Evolutionary conservation across 225 moss, liverwort and hornwort species (phyloP).

Genomic region (Ulota crispa): DNA sequence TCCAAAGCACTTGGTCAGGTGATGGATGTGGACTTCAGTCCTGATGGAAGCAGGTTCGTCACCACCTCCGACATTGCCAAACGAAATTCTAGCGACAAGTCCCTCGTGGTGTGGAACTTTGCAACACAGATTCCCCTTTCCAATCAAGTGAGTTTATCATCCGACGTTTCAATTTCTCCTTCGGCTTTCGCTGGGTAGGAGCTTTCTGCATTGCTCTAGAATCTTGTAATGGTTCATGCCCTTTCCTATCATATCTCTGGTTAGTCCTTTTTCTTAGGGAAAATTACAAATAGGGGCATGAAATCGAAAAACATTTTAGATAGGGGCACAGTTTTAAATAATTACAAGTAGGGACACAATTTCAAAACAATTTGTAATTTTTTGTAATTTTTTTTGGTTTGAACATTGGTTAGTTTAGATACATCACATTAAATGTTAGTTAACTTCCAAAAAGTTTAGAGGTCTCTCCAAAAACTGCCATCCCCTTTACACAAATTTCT

Average conservation of each 20-base stretch:
- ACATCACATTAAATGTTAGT: too few relatives aligned
- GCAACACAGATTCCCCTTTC: conserved; percentile 77
- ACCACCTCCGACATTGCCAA: conserved; percentile 86
- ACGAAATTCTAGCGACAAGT: conserved; percentile 83
- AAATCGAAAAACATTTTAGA: too few relatives aligned
- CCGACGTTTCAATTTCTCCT: background rate
- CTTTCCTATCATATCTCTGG: background rate
- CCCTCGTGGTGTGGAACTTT: conserved; percentile 89
- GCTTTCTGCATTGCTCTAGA: background rate
- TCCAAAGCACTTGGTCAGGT: conserved; percentile 76
- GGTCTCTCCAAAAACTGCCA: too few relatives aligned
- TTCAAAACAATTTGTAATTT: too few relatives aligned
- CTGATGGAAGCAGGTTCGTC: conserved; percentile 76
- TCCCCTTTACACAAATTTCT: too few relatives aligned
- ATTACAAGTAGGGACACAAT: too few relatives aligned
- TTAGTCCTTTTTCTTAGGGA: background rate
- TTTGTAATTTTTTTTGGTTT: too few relatives aligned
- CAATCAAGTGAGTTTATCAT: conserved; percentile 65
- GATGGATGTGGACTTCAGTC: conserved; percentile 84
- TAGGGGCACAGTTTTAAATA: too few relatives aligned
- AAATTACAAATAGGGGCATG: too few relatives aligned
- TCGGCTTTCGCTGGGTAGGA: background rate
- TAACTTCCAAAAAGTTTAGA: too few relatives aligned
- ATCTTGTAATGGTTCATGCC: background rate
- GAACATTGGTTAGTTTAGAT: too few relatives aligned